These are phyloP conservation scores for Claviceps capensis DNA, from an alignment of 2,329 filamentous ascomycete species.

Conservation along the genomic window DNA sequence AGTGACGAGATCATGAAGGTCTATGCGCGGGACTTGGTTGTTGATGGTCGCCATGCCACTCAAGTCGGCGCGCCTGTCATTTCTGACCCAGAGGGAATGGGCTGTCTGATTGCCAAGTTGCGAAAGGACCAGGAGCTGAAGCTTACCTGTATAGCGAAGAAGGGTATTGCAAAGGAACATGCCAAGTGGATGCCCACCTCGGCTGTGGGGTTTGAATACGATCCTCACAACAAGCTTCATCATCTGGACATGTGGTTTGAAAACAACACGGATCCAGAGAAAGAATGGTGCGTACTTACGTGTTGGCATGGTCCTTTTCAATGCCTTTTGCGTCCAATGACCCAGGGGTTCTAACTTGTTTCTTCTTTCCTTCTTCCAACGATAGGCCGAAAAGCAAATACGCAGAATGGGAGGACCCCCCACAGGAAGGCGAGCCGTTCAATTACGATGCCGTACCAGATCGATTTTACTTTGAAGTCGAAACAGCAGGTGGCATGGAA, in stretches of 20 bases:
- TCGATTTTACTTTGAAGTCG: constrained; percentile 88
- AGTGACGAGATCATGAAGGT: constrained; percentile 84
- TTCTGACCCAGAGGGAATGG: constrained; percentile 66
- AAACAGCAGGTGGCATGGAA: constrained; percentile 75
- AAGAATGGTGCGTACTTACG: constrained; percentile 59
- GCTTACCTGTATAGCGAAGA: constrained; percentile 87
- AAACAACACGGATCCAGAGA: constrained; percentile 50
- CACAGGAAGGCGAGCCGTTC: constrained; percentile 72
- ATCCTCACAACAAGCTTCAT: constrained; percentile 88
- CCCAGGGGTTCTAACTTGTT: background rate
- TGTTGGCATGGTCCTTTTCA: too few species aligned
- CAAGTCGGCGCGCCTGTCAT: constrained; percentile 74
- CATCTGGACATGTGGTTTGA: constrained; percentile 96
- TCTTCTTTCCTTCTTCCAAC: background rate
- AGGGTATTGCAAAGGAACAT: constrained; percentile 97
- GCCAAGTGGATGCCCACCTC: constrained; percentile 93
- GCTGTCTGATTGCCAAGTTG: constrained; percentile 80
- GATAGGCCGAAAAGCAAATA: constrained; percentile 69
- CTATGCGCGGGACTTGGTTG: constrained; percentile 77
- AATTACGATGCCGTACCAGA: constrained; percentile 78
- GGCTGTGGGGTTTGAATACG: constrained; percentile 93
- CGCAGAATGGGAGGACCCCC: constrained; percentile 64
- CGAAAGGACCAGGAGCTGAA: constrained; percentile 80
- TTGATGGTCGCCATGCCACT: constrained; percentile 56
- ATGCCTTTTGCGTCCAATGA: background rate